Conservation (phyloP, 2,329 filamentous ascomycete genomes). For the Alternaria brassicae region DNA sequence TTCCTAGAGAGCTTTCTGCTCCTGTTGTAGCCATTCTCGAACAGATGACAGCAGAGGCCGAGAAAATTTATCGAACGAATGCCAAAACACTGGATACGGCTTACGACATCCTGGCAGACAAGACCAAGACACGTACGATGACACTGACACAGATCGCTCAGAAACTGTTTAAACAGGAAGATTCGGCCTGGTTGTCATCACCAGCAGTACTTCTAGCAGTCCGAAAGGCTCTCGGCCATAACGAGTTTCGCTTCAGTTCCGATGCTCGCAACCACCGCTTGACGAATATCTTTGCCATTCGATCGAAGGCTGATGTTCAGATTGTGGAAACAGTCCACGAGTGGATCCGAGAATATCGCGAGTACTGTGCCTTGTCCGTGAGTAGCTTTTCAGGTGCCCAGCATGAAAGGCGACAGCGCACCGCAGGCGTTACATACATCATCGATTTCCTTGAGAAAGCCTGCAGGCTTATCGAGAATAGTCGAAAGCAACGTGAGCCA, state of each 20-base stretch:
- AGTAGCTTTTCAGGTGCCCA: background rate
- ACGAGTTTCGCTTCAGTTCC: conserved; percentile 68
- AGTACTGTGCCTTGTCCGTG: conserved; percentile 50
- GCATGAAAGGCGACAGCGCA: background rate
- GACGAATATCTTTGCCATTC: conserved; percentile 69
- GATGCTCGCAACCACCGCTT: conserved; percentile 58
- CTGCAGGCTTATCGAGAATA: conserved; percentile 48
- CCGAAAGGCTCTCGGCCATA: conserved; percentile 67
- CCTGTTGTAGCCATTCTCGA: conserved; percentile 55
- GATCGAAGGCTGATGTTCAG: conserved; percentile 62
- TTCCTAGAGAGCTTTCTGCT: conserved; percentile 56
- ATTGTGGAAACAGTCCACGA: conserved; percentile 60
- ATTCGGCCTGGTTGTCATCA: conserved; percentile 38
- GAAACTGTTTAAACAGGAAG: conserved; percentile 45
- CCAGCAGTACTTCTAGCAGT: conserved; percentile 70
- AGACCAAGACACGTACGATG: conserved; percentile 55
- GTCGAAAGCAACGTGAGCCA: conserved; percentile 50
- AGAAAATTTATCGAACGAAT: conserved; percentile 57
- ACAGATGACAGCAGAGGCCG: conserved; percentile 54
- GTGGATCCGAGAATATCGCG: conserved; percentile 63
- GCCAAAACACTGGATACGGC: conserved; percentile 58
- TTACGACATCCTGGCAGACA: conserved; percentile 56
- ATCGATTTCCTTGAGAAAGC: conserved; percentile 53
- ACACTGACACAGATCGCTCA: conserved; percentile 57
- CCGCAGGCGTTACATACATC: conserved; percentile 39